A percentile compares a stretch with the other conserved stretches of the same genome.
These are phyloP conservation scores for Quercus lobata DNA, from an alignment of 331 rosid species.

Conservation along the genomic window DNA sequence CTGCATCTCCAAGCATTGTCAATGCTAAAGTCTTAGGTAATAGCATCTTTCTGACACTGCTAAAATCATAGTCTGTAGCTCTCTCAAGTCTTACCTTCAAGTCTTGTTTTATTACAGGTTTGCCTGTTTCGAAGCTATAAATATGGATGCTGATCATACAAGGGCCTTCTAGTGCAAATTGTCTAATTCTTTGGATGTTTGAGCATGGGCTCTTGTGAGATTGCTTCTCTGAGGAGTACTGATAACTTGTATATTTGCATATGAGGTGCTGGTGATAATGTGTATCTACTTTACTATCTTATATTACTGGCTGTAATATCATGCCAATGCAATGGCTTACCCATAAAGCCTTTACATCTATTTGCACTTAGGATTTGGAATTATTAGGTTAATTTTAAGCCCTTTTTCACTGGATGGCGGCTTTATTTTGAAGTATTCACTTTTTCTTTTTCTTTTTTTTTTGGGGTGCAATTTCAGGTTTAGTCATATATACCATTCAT, in stretches of 20 bases:
- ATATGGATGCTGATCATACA: slow-evolving; percentile 9
- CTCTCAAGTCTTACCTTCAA: not conserved
- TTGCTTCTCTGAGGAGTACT: slow-evolving; percentile 5
- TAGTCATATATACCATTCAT: too few relatives aligned
- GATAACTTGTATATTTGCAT: slow-evolving; percentile 13
- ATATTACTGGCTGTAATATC: slow-evolving; percentile 5
- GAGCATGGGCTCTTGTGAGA: slow-evolving; percentile 19
- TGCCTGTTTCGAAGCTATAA: slow-evolving; percentile 78
- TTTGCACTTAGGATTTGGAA: not conserved
- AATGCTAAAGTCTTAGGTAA: slow-evolving; percentile 73
- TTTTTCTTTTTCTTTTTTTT: too few relatives aligned
- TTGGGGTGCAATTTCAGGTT: too few relatives aligned
- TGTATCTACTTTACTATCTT: slow-evolving; percentile 10
- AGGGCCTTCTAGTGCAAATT: slow-evolving; percentile 26
- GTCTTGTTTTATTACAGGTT: slow-evolving; percentile 41
- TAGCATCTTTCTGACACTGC: not conserved
- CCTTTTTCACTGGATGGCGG: not conserved
- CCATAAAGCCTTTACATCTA: not conserved
- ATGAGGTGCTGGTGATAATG: slow-evolving; percentile 19
- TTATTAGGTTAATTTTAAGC: not conserved
- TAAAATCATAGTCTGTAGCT: not conserved
- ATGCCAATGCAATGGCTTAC: not conserved
- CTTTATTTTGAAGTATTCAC: not conserved
- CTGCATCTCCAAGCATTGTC: slow-evolving; percentile 98
- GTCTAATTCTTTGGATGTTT: slow-evolving; percentile 14